phyloP scores from a whole-genome alignment of 352 stramenopile genomes.

The Phytophthora multivora region DNA sequence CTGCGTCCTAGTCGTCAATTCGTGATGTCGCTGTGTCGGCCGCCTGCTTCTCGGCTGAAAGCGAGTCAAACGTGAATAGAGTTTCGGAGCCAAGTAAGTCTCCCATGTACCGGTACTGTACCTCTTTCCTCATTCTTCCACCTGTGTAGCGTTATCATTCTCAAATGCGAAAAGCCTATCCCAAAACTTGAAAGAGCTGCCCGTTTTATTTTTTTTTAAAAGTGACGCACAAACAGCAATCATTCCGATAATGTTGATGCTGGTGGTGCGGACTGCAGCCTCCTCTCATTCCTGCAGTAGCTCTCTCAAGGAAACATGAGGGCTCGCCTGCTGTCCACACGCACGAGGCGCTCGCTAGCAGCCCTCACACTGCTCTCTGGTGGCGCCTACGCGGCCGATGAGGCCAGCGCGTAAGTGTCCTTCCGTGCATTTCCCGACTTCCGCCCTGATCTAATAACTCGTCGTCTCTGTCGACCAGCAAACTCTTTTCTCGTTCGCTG shows the following conservation, averaged over 20 bases:
- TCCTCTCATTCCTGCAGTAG: not conserved
- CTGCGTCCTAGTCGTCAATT: not conserved
- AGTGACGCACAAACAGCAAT: slow-evolving; percentile 1
- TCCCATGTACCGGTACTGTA: not conserved
- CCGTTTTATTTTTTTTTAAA: slow-evolving; percentile 3
- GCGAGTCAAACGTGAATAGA: not conserved
- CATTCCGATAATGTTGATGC: slow-evolving; percentile 1
- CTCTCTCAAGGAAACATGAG: slow-evolving; percentile 1
- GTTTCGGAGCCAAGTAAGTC: not conserved
- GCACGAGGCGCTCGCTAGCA: slow-evolving; percentile 18
- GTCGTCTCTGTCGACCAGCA: slow-evolving; percentile 26
- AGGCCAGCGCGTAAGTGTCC: slow-evolving; percentile 50
- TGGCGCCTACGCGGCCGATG: slow-evolving; percentile 44
- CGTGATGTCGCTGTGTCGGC: too few species aligned
- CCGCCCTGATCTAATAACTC: not conserved
- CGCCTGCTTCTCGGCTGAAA: not conserved
- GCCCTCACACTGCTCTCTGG: slow-evolving; percentile 35
- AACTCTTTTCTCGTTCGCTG: slow-evolving; percentile 66
- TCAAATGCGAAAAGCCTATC: not conserved
- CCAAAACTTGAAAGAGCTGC: not conserved
- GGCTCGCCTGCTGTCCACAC: slow-evolving; percentile 21
- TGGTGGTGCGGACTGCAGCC: not conserved
- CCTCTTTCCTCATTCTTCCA: too few species aligned
- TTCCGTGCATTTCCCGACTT: not conserved
- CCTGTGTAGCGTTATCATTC: not conserved